Base-by-base conservation (phyloP, 495 filamentous ascomycete genomes). In the Lasiosphaeria ovina region DNA sequence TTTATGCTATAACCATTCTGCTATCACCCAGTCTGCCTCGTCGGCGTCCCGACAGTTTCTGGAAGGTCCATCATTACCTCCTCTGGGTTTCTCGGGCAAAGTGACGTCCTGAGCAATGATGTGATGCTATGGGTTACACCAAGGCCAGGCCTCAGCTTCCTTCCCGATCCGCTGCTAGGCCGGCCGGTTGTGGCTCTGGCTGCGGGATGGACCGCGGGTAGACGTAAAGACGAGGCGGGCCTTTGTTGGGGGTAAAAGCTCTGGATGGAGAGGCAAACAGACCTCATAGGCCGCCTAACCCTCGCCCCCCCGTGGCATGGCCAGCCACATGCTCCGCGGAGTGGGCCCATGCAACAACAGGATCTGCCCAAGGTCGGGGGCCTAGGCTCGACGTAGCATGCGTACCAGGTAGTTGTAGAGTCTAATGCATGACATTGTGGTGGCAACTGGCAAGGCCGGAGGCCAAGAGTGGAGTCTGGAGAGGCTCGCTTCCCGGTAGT, bases 101-200 rank as follows among this genome's bases (percentile, higher is more conserved):
- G 35, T 10, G 12, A n/a, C 35, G 35, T 40, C 51, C 35, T n/a
- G 24, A 36, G 32, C 51, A n/a, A 32, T 17, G 8, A 51, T 55
- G 31, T 32, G 35, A 44, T 55, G 34, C 34, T 40, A 33, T 40
- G n/a, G 54, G 54, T 40, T 47, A 17, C 44, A 32, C 45, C 12
- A n/a, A 9, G n/a, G 38, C 40, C 9, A 33, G 16, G 40, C 54
- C 16, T 47, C 45, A 53, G 31, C 58, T 62, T 65, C 67, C 67
- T 69, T 67, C 67, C 65, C 55, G 58, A 69, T 69, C 59, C 32
- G 61, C 62, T 45, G 40, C 56, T 53, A 24, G 47, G 33, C 31
- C 33, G 56, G 57, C 36, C 32, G n/a, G 35, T 55, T 47, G 4
- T 47, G 44, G 44, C 44, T 47, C 44, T n/a, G 2, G 16, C 11